Evolutionary conservation across 352 stramenopile species (phyloP).

Genomic region (Globisporangium rhizosaccharum): DNA sequence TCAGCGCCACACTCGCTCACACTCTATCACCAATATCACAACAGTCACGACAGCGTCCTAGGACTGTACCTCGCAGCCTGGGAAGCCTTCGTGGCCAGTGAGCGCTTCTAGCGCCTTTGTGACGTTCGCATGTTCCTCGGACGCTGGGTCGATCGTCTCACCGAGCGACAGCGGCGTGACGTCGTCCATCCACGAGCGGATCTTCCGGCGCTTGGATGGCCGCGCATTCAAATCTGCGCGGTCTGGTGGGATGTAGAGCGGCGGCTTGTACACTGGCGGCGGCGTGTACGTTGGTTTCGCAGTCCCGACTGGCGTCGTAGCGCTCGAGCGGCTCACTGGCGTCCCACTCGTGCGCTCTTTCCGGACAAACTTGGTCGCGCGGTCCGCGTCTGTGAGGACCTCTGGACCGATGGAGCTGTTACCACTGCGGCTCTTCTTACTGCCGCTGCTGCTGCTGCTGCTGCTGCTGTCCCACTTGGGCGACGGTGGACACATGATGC

Average conservation of each 20-base stretch:
- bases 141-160: constrained; percentile 47
- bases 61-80: constrained; percentile 70
- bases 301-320: constrained; percentile 20
- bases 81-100: constrained; percentile 68
- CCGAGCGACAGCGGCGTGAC: constrained; percentile 60
- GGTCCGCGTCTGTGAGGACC: constrained; percentile 68
- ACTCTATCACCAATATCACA: constrained; percentile 4
- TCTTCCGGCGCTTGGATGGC: constrained; percentile 77
- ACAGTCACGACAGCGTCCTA: neutral
- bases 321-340: constrained; percentile 9
- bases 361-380: constrained; percentile 49
- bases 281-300: constrained; percentile 21
- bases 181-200: constrained; percentile 83
- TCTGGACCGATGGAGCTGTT: constrained; percentile 36
- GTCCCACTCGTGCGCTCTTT: constrained; percentile 16
- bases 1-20: too few relatives aligned
- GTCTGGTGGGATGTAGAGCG: constrained; percentile 64
- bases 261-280: constrained; percentile 60
- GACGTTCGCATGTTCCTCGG: constrained; percentile 58
- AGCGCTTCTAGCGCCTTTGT: constrained; percentile 56
- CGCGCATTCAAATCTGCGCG: constrained; percentile 41
- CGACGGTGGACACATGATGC: constrained; percentile 39
- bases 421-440: constrained; percentile 29
- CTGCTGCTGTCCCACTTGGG: constrained; percentile 61
- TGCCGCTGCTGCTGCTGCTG: constrained; percentile 22